A percentile compares a stretch with the other conserved stretches of the same genome.
Conservation (phyloP, 2,329 filamentous ascomycete species). For the Cladosporium phlei region DNA sequence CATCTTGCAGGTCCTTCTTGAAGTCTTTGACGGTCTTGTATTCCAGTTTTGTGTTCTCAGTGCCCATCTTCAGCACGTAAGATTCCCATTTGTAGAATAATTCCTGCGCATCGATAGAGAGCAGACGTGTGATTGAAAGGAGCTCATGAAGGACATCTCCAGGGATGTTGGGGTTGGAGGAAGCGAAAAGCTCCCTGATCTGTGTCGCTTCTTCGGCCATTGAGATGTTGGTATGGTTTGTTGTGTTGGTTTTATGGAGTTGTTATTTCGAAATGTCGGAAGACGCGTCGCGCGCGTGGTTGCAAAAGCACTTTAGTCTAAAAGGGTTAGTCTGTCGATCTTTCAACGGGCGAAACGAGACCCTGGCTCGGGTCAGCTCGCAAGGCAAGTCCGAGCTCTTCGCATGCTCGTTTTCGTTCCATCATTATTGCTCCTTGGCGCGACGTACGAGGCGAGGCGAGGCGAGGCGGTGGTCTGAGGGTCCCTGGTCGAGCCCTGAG, state of each 20-base stretch:
- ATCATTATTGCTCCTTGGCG: no score
- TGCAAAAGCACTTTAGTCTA: no score
- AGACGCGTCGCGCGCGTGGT: background rate
- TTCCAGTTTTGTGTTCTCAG: constrained; percentile 67
- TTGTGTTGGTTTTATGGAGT: background rate
- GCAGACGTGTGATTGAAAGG: constrained; percentile 77
- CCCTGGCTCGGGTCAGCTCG: no score
- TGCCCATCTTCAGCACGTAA: constrained; percentile 90
- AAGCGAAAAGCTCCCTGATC: constrained; percentile 47
- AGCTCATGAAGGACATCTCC: constrained; percentile 76
- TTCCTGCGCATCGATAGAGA: constrained; percentile 76
- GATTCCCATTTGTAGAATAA: constrained; percentile 99
- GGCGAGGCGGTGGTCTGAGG: no score
- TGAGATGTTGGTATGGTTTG: background rate
- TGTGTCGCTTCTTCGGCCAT: constrained; percentile 40
- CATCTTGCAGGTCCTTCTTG: constrained; percentile 81
- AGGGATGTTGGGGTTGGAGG: constrained; percentile 51
- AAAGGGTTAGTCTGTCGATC: no score
- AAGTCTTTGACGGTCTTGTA: constrained; percentile 69
- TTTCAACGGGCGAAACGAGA: no score
- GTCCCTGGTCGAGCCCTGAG: no score
- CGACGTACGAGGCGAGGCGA: no score
- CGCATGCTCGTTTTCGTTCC: no score
- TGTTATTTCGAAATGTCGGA: background rate
- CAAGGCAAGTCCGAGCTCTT: no score